These are phyloP conservation scores for Dactylellina haptotyla DNA, from an alignment of 2,329 filamentous ascomycete species.

Conservation along the genomic window DNA sequence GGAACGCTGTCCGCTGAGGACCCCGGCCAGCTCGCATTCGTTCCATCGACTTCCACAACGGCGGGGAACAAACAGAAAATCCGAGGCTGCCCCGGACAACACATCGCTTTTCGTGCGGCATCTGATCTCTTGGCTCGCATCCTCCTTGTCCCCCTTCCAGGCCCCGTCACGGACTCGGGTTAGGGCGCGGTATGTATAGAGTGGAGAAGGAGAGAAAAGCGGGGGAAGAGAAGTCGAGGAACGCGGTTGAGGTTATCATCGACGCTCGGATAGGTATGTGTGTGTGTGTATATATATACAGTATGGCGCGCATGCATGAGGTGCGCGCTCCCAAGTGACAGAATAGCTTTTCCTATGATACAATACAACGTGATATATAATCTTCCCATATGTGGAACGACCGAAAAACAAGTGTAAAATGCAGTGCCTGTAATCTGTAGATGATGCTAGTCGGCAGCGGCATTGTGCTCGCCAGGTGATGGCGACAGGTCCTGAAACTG, in stretches of 20 bases:
- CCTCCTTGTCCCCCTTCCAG: too few species aligned
- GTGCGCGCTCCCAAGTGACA: not conserved
- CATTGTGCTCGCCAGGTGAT: too few species aligned
- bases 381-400: not conserved
- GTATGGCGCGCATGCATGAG: not conserved
- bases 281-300: conserved; percentile 26
- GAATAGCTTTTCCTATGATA: conserved; percentile 10
- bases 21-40: conserved; percentile 25
- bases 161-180: too few species aligned
- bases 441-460: not conserved
- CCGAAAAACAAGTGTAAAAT: not conserved
- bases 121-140: too few species aligned
- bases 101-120: not conserved
- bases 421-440: too few species aligned
- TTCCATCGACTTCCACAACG: conserved; percentile 47
- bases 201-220: not conserved
- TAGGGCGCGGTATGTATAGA: not conserved
- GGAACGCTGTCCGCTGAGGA: not conserved
- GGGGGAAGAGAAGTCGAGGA: not conserved
- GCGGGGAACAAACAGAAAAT: conserved; percentile 39
- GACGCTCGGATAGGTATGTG: not conserved
- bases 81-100: conserved; percentile 22
- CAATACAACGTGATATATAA: not conserved
- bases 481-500: not conserved
- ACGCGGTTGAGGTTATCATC: not conserved